Evolutionary conservation across 495 filamentous ascomycete species (phyloP), one percentile per base, ranked within the genome.

Genomic region (Penicillium cataractarum): DNA sequence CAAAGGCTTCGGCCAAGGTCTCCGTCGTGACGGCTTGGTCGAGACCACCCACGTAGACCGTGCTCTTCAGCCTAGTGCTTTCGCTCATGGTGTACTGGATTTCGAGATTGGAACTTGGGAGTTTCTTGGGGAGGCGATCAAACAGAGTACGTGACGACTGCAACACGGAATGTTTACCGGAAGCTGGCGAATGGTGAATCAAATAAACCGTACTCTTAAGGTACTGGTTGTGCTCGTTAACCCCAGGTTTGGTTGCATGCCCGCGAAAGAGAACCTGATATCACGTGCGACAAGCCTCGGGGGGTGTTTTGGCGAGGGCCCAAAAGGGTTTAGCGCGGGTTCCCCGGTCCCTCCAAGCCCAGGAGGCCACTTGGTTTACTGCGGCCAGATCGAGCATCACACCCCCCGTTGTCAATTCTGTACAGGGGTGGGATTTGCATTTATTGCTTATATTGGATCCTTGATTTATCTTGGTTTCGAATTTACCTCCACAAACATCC

Each of bases 41-140:
- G 26, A 99, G 86, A 42, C 93, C 93, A 55, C 94, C 93, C 56
- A 98, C 89, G 70, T 95, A 96, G 63, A 99, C 80, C 32, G 95
- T 99, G 67, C 73, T 78, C 69, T 96, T 97, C 69, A 96, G 85
- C 55, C 95, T 90, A 33, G 93, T 81, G 15, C 86, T 80, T 78
- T 95, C 92, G 54, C 89, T 88, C 91, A 95, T 94, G 33, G 54
- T 87, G 65, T 55, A 15, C 19, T 53, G 17, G 24, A 39, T 13
- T 35, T 35, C 53, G 39, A 32, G n/a, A 31, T 53, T 26, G 46
- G 35, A 42, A 29, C 15, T 49, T 15, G 19, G 42, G 32, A 29
- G 29, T 21, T 29, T 0, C 31, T 48, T 10, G 6, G 37, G 27
- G 12, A 57, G 27, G 19, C 4, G n/a, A 57, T 48, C 2, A 21